Base-by-base conservation (phyloP, 1,284 basidiomycete genomes). In the Anthracocystis walkeri region DNA sequence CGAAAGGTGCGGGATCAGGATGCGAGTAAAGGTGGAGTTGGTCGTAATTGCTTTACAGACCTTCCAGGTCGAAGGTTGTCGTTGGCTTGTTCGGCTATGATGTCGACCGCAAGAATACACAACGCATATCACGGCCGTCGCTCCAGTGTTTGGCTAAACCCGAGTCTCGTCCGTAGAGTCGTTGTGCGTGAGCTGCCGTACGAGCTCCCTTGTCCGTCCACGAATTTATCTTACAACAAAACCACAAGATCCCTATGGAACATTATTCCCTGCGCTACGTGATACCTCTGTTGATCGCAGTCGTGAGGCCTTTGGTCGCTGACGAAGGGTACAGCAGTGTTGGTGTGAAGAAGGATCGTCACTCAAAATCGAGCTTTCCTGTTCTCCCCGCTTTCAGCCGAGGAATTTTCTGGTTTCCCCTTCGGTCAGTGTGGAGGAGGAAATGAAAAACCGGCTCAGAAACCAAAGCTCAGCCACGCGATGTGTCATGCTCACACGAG, bases 401-500 rank as follows among this genome's bases (percentile, higher is more conserved):
- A 16, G 23, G 18, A 21, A 44, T 38, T 54, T 54, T 54, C 18
- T 20, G 40, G n/a, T 54, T 54, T 25, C 20, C 35, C 33, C 23
- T 23, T 25, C 20, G 4, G 27, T 10, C 38, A 35, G 46, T 45
- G 50, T 60, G 50, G 58, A 53, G 58, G 42, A 45, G 35, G 23
- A 38, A 38, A 18, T 38, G 29, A 29, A 33, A 52, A 60, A 45
- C n/a, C 41, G 48, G 48, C 8, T 21, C 7, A 45, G 33, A 12
- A 33, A 33, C 33, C 29, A 4, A 33, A 38, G 35, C 12, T 18
- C 46, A 54, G 16, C 11, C 31, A 21, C 7, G 20, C 21, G 23
- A 52, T 52, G 35, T 52, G 51, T 52, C 51, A 52, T 41, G 51
- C 51, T 40, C 51, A 52, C 51, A 52, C 51, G 48, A 49, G 48